phyloP scores from a whole-genome alignment of 2,329 filamentous ascomycete genomes.

The Purpureocillium lavendulum region DNA sequence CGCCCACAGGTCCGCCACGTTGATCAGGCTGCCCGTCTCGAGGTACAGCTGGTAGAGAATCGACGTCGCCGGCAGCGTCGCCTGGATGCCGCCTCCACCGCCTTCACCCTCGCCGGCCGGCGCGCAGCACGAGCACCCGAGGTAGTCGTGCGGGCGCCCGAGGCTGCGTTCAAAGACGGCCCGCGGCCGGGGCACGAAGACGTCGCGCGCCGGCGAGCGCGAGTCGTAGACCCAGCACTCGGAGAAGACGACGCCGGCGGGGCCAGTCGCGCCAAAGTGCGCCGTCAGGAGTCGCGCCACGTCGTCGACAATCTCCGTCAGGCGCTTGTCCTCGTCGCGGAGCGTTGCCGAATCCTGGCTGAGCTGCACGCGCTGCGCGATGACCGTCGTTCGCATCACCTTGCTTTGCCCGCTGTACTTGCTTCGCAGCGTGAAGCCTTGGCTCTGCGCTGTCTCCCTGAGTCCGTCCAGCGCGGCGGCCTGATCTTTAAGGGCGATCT shows the following conservation, averaged over 20 bases:
- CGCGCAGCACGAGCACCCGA: constrained; percentile 63
- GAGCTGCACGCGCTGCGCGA: constrained; percentile 74
- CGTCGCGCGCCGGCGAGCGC: constrained; percentile 59
- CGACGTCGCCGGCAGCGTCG: constrained; percentile 60
- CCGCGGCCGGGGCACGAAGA: constrained; percentile 68
- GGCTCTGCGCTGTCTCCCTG: constrained; percentile 31
- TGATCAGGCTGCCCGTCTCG: constrained; percentile 69
- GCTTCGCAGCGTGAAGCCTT: constrained; percentile 53
- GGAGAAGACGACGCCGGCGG: constrained; percentile 47
- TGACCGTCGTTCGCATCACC: constrained; percentile 66
- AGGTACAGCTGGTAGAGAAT: constrained; percentile 73
- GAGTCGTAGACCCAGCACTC: constrained; percentile 73
- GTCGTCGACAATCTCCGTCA: constrained; percentile 57
- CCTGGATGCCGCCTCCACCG: constrained; percentile 39
- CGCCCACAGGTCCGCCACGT: constrained; percentile 71
- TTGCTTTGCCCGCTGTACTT: constrained; percentile 66
- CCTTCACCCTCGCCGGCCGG: no score
- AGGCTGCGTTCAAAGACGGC: constrained; percentile 64
- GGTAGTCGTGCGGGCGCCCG: constrained; percentile 65
- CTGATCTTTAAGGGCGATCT: constrained; percentile 28
- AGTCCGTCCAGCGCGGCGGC: constrained; percentile 39
- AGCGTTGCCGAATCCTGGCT: constrained; percentile 66
- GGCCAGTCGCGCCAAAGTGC: constrained; percentile 14
- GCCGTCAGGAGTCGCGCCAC: constrained; percentile 17
- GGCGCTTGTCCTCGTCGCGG: constrained; percentile 61